Evolutionary conservation across 306 rosid species (phyloP), one percentile per base, ranked within the genome.

Genomic region (Ormosia emarginata): DNA sequence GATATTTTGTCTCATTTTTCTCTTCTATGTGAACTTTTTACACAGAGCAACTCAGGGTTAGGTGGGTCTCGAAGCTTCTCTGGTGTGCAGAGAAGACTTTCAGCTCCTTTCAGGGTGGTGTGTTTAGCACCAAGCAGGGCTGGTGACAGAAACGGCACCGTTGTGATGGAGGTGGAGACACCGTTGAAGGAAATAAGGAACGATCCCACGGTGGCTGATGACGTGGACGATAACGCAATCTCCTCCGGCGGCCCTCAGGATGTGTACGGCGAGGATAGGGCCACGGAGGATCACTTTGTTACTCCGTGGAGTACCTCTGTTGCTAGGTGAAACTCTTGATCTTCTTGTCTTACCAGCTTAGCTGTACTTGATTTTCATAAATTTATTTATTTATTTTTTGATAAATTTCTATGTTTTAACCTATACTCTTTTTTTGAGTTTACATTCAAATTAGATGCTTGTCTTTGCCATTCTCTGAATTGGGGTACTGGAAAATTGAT

Each of bases 281-380:
- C 97, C 61, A 89, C 94, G 52, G 97, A 92, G 80, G 99, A 96
- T 63, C 98, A 93, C 41, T 75, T 71, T 74, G 92, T 96, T 71
- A 96, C 99, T 8, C 99, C 99, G 8, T 93, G 99, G 99, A 89
- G 80, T 86, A 83, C 88, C 49, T 92, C 98, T 34, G 94, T 96
- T 75, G 97, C 99, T 14, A 96, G 99, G 99, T 96, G 77, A 85
- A 68, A 30, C 82, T 10, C 55, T 5, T 73, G 37, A 77, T 77
- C 79, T 64, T 37, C 32, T 32, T 8, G 18, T 33, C 24, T 52
- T 36, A 29, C 11, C 9, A 3, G 3, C 14, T 18, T 36, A 24
- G 3, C 14, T 17, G 8, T 37, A 18, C 3, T 67, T 61, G 47
- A 47, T 68, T 70, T 69, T 75, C 17, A 30, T 46, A 2, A 40